Base-by-base conservation (phyloP, 1,284 basidiomycete genomes). In the Cutaneotrichosporon dermatis region DNA sequence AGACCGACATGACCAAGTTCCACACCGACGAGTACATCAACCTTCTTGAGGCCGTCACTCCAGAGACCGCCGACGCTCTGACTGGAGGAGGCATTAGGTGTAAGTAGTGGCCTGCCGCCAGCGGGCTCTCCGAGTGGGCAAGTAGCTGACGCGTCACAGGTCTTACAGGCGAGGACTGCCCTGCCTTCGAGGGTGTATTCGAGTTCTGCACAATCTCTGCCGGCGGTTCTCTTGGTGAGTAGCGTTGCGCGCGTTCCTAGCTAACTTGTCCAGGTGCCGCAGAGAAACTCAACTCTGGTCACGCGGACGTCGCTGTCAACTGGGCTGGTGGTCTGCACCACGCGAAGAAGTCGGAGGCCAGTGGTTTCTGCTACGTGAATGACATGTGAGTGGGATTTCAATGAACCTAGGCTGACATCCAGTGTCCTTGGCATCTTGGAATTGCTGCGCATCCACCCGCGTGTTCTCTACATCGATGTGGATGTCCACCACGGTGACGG, bases 401-500 rank as follows among this genome's bases (percentile, higher is more conserved):
- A 25, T 25, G 25, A 25, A 25, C 25, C 25, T 25, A 25, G 10
- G 12, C 58, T 62, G 49, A 56, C 13, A 4, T 25, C 8, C 40
- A 96, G 95, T 72, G 91, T 95, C 1, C 85, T 95, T 45, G 86
- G 86, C 34, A 92, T 94, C 48, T 83, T 96, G 44, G 92, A 96
- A 77, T 85, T 96, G 11, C 81, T 95, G 11, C 84, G 82, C 16
- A 80, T 80, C 64, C 83, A 85, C 71, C 85, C 90, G 0, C 88
- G 96, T 58, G 94, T 99, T 2, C 81, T 99, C 33, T 99, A 99
- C 77, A 90, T 99, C 74, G 95, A 99, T 77, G 95, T 99, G 58
- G 95, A 99, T 77, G 92, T 93, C 58, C 95, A 98, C 76, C 95
- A 99, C 61, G 95, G 95, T 6, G 96, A 99, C 73, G 96, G 95